Evolutionary conservation across 202 grass and related monocot genomes (phyloP).

Genomic region (Brachypodium distachyon): DNA sequence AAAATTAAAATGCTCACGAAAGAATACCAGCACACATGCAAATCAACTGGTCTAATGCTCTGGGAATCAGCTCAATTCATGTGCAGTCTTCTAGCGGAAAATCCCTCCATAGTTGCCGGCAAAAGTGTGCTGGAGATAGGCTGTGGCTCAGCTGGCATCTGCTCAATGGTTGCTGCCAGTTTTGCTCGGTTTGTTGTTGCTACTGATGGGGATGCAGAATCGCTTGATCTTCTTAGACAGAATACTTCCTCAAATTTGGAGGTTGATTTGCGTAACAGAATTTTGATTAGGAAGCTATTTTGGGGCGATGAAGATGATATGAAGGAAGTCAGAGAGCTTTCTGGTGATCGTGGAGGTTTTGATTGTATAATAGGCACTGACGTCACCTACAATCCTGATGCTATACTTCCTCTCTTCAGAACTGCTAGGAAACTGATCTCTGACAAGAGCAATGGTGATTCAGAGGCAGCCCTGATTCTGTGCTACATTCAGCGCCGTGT

Average conservation of each 20-base stretch:
- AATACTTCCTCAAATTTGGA: conserved; percentile 60
- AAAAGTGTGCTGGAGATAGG: conserved; percentile 84
- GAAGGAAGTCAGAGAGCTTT: conserved; percentile 34
- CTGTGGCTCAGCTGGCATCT: conserved; percentile 76
- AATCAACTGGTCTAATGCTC: conserved; percentile 90
- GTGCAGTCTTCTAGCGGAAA: conserved; percentile 75
- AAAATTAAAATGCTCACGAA: conserved; percentile 72
- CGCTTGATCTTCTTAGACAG: conserved; percentile 58
- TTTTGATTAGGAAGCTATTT: conserved; percentile 54
- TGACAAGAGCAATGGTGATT: conserved; percentile 2
- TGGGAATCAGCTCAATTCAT: conserved; percentile 92
- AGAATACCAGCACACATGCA: conserved; percentile 97
- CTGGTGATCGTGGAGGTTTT: conserved; percentile 27
- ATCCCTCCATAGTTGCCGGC: conserved; percentile 60
- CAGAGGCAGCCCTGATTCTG: conserved; percentile 46
- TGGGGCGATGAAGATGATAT: conserved; percentile 68
- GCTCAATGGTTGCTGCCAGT: conserved; percentile 75
- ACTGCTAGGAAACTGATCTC: conserved; percentile 70
- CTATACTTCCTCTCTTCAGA: conserved; percentile 68
- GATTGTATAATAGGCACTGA: conserved; percentile 90
- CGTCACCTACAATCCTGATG: conserved; percentile 72
- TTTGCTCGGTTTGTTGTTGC: conserved; percentile 54
- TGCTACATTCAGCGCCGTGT: conserved; percentile 83
- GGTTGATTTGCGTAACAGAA: conserved; percentile 24
- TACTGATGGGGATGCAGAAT: conserved; percentile 83